Base-by-base conservation (phyloP, 2,329 filamentous ascomycete genomes). In the Malbranchea cinnamomea region DNA sequence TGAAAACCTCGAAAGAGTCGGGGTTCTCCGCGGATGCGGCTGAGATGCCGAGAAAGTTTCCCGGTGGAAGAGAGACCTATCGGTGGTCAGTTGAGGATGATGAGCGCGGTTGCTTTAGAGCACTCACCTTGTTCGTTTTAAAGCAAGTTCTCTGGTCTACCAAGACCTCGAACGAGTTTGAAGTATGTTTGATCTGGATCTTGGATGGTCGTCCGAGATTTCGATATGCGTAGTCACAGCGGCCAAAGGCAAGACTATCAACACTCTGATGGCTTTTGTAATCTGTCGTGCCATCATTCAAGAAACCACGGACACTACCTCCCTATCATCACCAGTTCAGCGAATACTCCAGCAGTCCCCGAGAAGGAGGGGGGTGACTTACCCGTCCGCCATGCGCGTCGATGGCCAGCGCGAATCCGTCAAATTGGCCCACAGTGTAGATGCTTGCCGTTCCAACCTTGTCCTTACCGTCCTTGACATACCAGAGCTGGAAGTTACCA, bases 401-500 rank as follows among this genome's bases (percentile, higher is more conserved):
- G 31, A 98, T 56, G 14, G 91, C 77, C 34, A 98, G 60, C 19
- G 73, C 85, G 41, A 98, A 61, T n/a, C 89, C 89, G 45, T 95
- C 87, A 46, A 93, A 98, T 43, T 71, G 72, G 31, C 72, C 72
- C 6, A 78, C 77, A 1, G 79, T 89, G 58, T 94, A 93, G 42
- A 93, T 72, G 54, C 81, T 91, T 40, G 71, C 68, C 14, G 74
- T 68, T 32, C 74, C 76, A 32, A 92, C 62, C 17, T 64, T 62
- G 36, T 65, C 57, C 42, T 70, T 59, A 18, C 79, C 78, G 36
- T 80, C 68, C 43, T 72, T 74, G 30, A 71, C 75, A 48, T 91
- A 82, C 89, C 89, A 98, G 46, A 98, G 67, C 56, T 95, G 87
- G 42, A 98, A 62, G 57, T 91, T 94, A 28, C 89, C 89, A 34